Evolutionary conservation across 1,284 basidiomycete genomes (phyloP).

Genomic region (Ceratobasidium sp.): DNA sequence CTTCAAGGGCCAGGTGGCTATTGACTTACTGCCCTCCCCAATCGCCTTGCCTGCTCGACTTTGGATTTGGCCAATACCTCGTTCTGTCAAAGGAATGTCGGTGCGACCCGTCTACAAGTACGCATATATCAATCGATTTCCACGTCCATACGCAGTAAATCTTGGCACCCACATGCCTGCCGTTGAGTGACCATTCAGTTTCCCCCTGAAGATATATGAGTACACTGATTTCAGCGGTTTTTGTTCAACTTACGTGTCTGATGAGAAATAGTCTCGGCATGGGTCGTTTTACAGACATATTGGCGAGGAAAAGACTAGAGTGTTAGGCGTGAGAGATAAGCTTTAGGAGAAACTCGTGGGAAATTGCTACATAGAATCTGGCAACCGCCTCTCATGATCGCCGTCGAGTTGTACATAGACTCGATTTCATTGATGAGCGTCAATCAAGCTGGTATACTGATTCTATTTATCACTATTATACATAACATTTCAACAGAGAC

Average conservation of each 20-base stretch:
- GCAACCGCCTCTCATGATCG: not conserved
- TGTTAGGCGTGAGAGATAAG: not conserved
- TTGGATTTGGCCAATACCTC: constrained; percentile 57
- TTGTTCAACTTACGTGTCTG: constrained; percentile 45
- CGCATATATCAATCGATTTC: not conserved
- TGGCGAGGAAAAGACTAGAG: not conserved
- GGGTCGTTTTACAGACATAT: constrained; percentile 37
- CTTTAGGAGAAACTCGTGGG: not conserved
- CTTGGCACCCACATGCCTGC: constrained; percentile 54
- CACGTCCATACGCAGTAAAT: no score
- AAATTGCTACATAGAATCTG: not conserved
- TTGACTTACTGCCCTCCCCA: constrained; percentile 47
- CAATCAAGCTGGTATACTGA: not conserved
- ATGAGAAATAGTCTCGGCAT: constrained; percentile 48
- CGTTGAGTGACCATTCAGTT: constrained; percentile 61
- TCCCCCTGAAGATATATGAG: constrained; percentile 52
- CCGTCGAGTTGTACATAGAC: no score
- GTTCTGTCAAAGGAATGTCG: constrained; percentile 60
- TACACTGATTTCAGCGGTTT: not conserved
- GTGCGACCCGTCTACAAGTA: constrained; percentile 57
- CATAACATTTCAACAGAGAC: not conserved
- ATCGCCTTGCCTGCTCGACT: constrained; percentile 56
- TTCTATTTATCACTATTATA: not conserved
- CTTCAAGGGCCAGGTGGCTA: not conserved
- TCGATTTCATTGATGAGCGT: not conserved